Conservation (phyloP, 1,284 basidiomycete genomes). For the Ceratobasidium sp. region DNA sequence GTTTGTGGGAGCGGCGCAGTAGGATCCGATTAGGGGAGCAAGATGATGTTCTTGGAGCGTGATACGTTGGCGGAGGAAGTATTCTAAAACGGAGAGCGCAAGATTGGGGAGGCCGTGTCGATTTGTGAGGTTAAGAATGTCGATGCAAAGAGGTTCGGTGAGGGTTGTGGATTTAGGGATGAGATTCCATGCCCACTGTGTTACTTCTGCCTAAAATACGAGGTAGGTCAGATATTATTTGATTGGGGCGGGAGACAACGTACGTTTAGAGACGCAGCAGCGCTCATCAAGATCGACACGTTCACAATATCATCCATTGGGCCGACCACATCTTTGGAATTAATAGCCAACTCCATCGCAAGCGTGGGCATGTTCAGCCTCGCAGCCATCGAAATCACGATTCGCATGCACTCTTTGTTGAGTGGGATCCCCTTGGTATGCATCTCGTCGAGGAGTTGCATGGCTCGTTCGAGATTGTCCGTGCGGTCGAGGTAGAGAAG, state of each 20-base stretch:
- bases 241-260: constrained; percentile 55
- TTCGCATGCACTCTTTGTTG: constrained; percentile 55
- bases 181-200: constrained; percentile 73
- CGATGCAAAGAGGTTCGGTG: constrained; percentile 80
- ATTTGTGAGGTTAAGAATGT: constrained; percentile 79
- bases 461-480: constrained; percentile 25
- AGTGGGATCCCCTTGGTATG: constrained; percentile 64
- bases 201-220: constrained; percentile 72
- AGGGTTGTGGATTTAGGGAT: constrained; percentile 67
- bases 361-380: constrained; percentile 27
- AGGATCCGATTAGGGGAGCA: constrained; percentile 76
- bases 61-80: constrained; percentile 66
- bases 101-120: constrained; percentile 77
- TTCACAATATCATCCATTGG: constrained; percentile 69
- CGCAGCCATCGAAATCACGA: constrained; percentile 15
- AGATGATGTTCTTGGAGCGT: constrained; percentile 77
- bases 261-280: constrained; percentile 74
- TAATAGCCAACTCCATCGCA: constrained; percentile 27
- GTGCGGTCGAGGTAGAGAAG: background rate
- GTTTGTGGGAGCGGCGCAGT: constrained; percentile 60
- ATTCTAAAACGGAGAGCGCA: constrained; percentile 73
- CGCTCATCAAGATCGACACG: constrained; percentile 71
- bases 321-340: constrained; percentile 63
- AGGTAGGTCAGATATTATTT: constrained; percentile 45
- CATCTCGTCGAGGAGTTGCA: constrained; percentile 64